Base-by-base conservation (phyloP, 192 early-diverging fungal genomes). In the Mortierella antarctica region DNA sequence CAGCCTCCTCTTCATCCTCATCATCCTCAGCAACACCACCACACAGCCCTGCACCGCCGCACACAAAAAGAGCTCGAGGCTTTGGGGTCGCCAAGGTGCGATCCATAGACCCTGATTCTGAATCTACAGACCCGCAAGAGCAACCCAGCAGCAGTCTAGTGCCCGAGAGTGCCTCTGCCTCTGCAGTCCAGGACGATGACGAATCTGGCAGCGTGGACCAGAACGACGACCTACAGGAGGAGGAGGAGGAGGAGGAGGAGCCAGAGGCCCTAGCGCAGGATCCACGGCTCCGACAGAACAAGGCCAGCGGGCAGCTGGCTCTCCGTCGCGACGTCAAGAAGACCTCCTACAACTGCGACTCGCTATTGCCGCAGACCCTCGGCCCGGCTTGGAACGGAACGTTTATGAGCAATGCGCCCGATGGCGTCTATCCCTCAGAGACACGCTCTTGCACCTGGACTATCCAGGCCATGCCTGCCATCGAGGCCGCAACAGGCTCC, bases 371-470 rank as follows among this genome's bases (percentile, higher is more conserved):
- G 3, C 52, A 80, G 45, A 23, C 18, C 5, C 46, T 68, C 3
- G 53, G 53, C 5, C 54, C 52, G 12, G 66, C 13, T 2, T 76
- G 59, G 59, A 64, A 52, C 48, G 70, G 77, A 0, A 49, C 53
- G 1, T 80, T 80, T 21, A 31, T 53, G 23, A 72, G 65, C 44
- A 69, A 57, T 10, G 71, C 77, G 10, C 40, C 2, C 0, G 77
- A 72, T 15, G 77, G 70, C 3, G n/a, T 67, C 10, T 67, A 72
- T 45, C 65, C 70, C 39, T 13, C 65, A 10, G 3, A 23, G 40
- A 67, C 45, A 8, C 64, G 70, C 13, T 49, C 70, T 15, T 80
- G 77, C 21, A 72, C 40, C 14, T 80, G 77, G 77, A 72, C 54
- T 8, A 71, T 80, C 7, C 57, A 56, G 41, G 58, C 73, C 7